A percentile compares a stretch with the other conserved stretches of the same genome.
These are phyloP conservation scores for Batrachochytrium dendrobatidis DNA, from an alignment of 371 early-diverging fungal species.

Conservation along the genomic window DNA sequence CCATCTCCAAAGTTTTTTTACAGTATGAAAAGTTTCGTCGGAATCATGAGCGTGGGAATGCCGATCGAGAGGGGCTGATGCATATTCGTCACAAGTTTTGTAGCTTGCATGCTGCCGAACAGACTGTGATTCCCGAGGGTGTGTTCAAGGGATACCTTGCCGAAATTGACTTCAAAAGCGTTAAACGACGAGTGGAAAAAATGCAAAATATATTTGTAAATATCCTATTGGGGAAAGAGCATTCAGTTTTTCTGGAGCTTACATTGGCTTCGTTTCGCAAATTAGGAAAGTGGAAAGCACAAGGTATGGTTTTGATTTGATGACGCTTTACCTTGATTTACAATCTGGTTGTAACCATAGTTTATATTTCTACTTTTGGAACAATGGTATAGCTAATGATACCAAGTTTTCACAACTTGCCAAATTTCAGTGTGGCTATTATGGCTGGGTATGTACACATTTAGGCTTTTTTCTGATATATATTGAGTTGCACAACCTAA, in stretches of 20 bases:
- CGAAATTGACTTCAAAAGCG: slow-evolving; percentile 32
- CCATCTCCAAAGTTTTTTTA: no score
- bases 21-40: no score
- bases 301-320: slow-evolving; percentile 23
- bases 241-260: slow-evolving; percentile 31
- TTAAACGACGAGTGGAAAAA: slow-evolving; percentile 26
- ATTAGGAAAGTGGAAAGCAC: slow-evolving; percentile 39
- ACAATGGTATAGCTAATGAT: slow-evolving; percentile 33
- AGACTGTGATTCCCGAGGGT: slow-evolving; percentile 40
- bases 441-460: slow-evolving; percentile 49
- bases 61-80: background rate
- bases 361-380: slow-evolving; percentile 21
- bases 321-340: background rate
- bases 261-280: slow-evolving; percentile 35
- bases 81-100: slow-evolving; percentile 34
- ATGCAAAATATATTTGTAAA: slow-evolving; percentile 27
- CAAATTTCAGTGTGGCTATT: slow-evolving; percentile 50
- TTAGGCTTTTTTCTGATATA: no score
- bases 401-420: slow-evolving; percentile 17
- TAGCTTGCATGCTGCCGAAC: slow-evolving; percentile 42
- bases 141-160: slow-evolving; percentile 31
- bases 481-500: background rate
- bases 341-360: background rate
- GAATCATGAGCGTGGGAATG: no score
- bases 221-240: slow-evolving; percentile 26